Base-by-base conservation (phyloP, 176 grass and related monocot species). In the Oryza meyeriana region DNA sequence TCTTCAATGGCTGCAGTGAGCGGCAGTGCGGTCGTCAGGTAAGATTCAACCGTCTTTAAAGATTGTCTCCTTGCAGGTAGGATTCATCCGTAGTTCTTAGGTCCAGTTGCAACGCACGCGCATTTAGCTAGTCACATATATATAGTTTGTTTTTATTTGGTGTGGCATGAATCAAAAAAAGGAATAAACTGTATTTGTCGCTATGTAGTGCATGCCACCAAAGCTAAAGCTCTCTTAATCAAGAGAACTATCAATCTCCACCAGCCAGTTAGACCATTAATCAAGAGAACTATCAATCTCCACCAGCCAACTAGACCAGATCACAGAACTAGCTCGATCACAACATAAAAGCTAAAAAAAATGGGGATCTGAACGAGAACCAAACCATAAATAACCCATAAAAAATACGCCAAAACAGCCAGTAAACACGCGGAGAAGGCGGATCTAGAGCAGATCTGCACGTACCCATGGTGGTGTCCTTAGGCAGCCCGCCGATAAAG, bases 401-500 rank as follows among this genome's bases (percentile, higher is more conserved):
- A 66, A 68, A 4, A 48, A 59, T 39, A 68, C 2, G 20, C 26
- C 61, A 16, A 45, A 65, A 74, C 12, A 64, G 32, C 47, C 17
- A 72, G 63, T 4, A 34, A 64, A 31, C 55, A 77, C 4, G 7
- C 4, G 5, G 65, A 73, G 81, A 62, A 36, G 12, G 66, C 22
- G 24, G 33, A 76, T n/a, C 5, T 77, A 32, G 34, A 69, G 30
- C 17, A 31, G n/a, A 75, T 66, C 75, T 59, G 48, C 32, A 73
- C 74, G n/a, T 83, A 93, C 94, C 84, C 77, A 91, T 84, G 65
- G 73, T 85, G 3, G 94, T 97, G 50, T 97, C 89, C 74, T 90
- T 97, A 68, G 91, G 84, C 57, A 97, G 89, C 32, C 94, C 94
- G 12, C 94, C 94, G 25, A 97, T 88, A 72, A 97, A 97, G 72